Evolutionary conservation across 768 basidiomycete species (phyloP).

Genomic region (Daedalea quercina): DNA sequence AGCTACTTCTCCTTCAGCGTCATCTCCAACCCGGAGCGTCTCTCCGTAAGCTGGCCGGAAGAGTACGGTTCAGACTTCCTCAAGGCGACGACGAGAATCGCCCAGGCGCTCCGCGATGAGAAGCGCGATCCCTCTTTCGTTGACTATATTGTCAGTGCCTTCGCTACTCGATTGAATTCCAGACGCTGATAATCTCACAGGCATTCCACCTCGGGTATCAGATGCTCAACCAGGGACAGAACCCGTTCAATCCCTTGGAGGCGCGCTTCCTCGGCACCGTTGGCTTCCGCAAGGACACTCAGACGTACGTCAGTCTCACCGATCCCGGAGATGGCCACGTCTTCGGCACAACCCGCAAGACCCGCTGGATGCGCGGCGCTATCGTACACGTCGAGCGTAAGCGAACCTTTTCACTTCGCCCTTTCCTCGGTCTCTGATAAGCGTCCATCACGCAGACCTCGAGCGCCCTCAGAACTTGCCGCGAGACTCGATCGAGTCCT

Average conservation of each 20-base stretch:
- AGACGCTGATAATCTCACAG: neutral
- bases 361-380: neutral
- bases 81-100: neutral
- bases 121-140: neutral
- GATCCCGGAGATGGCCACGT: neutral
- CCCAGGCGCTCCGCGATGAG: neutral
- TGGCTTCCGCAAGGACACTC: neutral
- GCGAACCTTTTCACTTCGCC: neutral
- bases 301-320: neutral
- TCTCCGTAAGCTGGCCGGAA: neutral
- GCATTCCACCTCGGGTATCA: neutral
- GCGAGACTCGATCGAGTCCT: neutral
- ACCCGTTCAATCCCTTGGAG: neutral
- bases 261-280: neutral
- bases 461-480: neutral
- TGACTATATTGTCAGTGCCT: neutral
- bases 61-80: neutral
- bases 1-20: neutral
- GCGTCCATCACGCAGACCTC: neutral
- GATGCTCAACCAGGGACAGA: neutral
- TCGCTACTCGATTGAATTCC: too few species aligned
- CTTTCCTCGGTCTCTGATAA: neutral
- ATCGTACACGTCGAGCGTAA: neutral
- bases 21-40: neutral
- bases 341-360: neutral